Percentiles rank a stretch among this genome's conserved stretches.
These are phyloP conservation scores for Isoetes taiwanensis DNA, from an alignment of 75 land plant genomes.

Conservation along the genomic window DNA sequence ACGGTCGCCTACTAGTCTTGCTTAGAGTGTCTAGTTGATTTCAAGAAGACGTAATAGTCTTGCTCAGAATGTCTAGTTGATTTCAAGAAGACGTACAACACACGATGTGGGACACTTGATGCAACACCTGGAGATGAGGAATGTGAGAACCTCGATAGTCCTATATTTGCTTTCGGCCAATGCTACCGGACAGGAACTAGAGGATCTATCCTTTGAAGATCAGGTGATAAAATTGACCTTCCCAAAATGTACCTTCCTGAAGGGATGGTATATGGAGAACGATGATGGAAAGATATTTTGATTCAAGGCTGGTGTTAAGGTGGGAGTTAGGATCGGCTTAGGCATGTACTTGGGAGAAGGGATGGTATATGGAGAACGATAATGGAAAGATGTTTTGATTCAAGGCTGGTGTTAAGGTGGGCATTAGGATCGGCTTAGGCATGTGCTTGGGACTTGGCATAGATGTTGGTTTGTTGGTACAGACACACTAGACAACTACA, in stretches of 20 bases:
- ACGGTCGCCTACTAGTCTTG: constrained; percentile 13
- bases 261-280: constrained; percentile 3
- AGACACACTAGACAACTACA: constrained; percentile 1
- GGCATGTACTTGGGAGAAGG: constrained; percentile 7
- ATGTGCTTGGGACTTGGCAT: constrained; percentile 5
- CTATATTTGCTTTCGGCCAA: too few relatives aligned
- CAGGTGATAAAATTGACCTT: too few relatives aligned
- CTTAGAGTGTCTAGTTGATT: constrained; percentile 14
- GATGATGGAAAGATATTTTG: constrained; percentile 7
- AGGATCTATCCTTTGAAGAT: too few relatives aligned
- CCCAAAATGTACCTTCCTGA: too few relatives aligned
- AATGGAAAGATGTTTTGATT: constrained; percentile 8
- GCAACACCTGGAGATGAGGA: constrained; percentile 25
- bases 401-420: constrained; percentile 9
- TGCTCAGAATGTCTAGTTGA: constrained; percentile 15
- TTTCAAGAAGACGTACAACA: constrained; percentile 9
- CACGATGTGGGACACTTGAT: constrained; percentile 7
- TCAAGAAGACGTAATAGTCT: constrained; percentile 10
- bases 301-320: constrained; percentile 10
- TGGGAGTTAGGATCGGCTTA: constrained; percentile 11
- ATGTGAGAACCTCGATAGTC: too few relatives aligned
- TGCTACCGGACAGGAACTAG: too few relatives aligned
- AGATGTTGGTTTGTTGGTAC: constrained; percentile 8
- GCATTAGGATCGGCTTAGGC: constrained; percentile 10
- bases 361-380: constrained; percentile 7